Evolutionary conservation across 169 alveolate species (phyloP).

Genomic region (Amoebophrya sp.): DNA sequence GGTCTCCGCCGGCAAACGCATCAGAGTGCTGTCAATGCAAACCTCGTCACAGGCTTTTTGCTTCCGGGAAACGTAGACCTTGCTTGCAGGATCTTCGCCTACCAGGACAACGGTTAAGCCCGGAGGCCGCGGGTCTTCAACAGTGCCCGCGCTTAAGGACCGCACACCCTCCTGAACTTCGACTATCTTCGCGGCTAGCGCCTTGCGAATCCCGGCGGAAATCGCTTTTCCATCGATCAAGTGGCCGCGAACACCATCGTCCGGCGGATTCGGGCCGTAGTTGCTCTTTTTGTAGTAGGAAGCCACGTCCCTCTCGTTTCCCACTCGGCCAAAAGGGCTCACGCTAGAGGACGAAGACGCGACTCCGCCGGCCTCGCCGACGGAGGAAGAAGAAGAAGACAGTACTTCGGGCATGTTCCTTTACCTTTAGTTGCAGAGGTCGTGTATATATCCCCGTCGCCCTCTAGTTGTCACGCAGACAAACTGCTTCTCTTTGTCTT

Average conservation of each 20-base stretch:
- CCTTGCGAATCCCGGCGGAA: not conserved
- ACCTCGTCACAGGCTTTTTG: constrained; percentile 16
- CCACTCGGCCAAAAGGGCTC: no score
- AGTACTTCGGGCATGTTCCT: no score
- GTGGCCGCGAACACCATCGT: constrained; percentile 17
- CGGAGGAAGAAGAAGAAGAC: no score
- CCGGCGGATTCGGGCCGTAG: not conserved
- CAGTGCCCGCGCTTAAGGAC: not conserved
- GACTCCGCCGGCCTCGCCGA: no score
- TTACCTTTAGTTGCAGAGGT: no score
- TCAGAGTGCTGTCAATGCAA: not conserved
- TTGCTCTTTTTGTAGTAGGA: not conserved
- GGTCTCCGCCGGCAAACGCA: not conserved
- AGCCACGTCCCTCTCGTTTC: no score
- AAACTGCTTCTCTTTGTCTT: no score
- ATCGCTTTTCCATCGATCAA: not conserved
- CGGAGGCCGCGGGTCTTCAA: not conserved
- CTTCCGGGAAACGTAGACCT: not conserved
- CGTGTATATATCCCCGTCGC: no score
- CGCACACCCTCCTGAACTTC: not conserved
- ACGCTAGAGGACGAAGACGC: no score
- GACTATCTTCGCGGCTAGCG: not conserved
- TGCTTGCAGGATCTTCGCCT: not conserved
- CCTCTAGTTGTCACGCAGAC: no score
- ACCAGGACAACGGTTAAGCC: not conserved